phyloP scores from a whole-genome alignment of 2,329 filamentous ascomycete species.

The Gremmenia infestans region DNA sequence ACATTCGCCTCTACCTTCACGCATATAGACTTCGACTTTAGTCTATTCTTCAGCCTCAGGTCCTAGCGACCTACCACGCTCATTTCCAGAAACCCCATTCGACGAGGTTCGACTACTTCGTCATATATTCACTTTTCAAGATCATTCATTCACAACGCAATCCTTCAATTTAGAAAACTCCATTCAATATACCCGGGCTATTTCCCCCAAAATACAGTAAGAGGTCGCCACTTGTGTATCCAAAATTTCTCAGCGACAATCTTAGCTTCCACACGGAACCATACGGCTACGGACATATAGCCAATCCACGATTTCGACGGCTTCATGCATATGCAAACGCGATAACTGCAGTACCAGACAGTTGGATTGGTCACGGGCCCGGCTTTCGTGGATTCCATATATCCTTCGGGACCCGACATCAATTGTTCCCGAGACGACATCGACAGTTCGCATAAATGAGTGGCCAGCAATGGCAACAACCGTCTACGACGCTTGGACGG shows the following conservation, averaged over 20 bases:
- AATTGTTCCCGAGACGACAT: neutral
- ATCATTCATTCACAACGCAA: neutral
- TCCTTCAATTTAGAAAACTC: too few relatives aligned
- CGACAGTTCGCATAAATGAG: constrained; percentile 22
- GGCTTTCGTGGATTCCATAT: constrained; percentile 11
- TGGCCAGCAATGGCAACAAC: constrained; percentile 25
- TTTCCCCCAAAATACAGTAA: too few relatives aligned
- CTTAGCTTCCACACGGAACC: neutral
- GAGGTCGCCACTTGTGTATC: too few relatives aligned
- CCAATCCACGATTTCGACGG: constrained; percentile 17
- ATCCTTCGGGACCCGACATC: constrained; percentile 7
- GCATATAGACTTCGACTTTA: constrained; percentile 20
- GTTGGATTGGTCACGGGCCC: constrained; percentile 18
- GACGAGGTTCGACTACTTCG: constrained; percentile 19
- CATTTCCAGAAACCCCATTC: constrained; percentile 22
- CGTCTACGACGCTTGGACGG: constrained; percentile 9
- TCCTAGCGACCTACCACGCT: constrained; percentile 29
- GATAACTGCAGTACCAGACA: constrained; percentile 18
- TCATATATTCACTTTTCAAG: constrained; percentile 1
- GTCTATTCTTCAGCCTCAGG: constrained; percentile 18
- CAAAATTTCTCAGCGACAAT: neutral
- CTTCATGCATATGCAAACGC: constrained; percentile 31
- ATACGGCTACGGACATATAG: constrained; percentile 16
- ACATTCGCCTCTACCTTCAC: constrained; percentile 9
- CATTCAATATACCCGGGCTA: too few relatives aligned